phyloP scores from a whole-genome alignment of 1,284 basidiomycete species.

The Cutaneotrichosporon arboriforme region DNA sequence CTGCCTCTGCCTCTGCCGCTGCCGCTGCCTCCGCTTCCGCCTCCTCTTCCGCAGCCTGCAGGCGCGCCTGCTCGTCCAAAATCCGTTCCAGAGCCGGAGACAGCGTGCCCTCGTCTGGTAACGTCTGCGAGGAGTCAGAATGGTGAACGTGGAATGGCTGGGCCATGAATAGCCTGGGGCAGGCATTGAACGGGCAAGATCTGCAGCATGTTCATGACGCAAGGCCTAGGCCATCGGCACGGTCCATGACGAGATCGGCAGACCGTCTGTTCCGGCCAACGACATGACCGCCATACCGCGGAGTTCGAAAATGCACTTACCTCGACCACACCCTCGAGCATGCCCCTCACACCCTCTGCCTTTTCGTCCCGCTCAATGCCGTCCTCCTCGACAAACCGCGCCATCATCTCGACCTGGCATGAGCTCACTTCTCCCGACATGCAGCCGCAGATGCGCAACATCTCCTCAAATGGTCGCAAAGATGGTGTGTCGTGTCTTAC shows the following conservation, averaged over 20 bases:
- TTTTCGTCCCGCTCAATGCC: slow-evolving; percentile 45
- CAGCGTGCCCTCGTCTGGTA: slow-evolving; percentile 15
- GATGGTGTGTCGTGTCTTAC: slow-evolving; percentile 3
- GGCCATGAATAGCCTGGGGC: too few species aligned
- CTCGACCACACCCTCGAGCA: slow-evolving; percentile 46
- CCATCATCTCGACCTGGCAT: slow-evolving; percentile 44
- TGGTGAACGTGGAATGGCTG: too few species aligned
- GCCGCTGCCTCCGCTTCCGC: slow-evolving; percentile 21
- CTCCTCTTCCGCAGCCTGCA: slow-evolving; percentile 14
- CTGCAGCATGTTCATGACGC: too few species aligned
- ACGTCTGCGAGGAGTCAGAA: neutral
- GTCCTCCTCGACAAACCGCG: slow-evolving; percentile 47
- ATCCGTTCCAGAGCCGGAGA: slow-evolving; percentile 32
- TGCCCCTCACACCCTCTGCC: slow-evolving; percentile 45
- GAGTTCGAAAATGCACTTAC: too few species aligned
- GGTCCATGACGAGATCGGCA: too few species aligned
- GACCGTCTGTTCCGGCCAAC: too few species aligned
- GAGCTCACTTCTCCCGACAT: neutral
- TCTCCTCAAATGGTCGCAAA: too few species aligned
- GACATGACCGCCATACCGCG: too few species aligned
- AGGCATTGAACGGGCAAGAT: too few species aligned
- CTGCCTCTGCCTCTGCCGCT: slow-evolving; percentile 8
- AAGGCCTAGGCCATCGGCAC: too few species aligned
- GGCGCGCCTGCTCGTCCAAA: slow-evolving; percentile 33
- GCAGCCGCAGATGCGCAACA: too few species aligned